phyloP scores from a whole-genome alignment of 352 stramenopile genomes.

The Globisporangium radiosum region DNA sequence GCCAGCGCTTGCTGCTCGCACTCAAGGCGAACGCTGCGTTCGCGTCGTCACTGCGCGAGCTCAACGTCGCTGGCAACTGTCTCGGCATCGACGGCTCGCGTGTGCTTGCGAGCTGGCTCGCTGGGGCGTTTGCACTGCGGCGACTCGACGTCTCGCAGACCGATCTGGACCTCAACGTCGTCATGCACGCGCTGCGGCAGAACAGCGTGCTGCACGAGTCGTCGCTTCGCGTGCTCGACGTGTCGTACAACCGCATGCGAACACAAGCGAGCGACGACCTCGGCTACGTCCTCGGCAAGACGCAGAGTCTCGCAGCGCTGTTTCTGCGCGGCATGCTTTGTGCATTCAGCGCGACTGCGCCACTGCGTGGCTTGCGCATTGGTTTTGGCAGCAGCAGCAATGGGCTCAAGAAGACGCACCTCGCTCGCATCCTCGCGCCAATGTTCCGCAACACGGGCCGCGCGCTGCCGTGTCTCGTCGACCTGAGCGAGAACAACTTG shows the following conservation, averaged over 20 bases:
- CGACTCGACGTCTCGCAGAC: constrained; percentile 58
- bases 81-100: constrained; percentile 39
- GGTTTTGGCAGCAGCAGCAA: constrained; percentile 16
- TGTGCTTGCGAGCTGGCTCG: constrained; percentile 47
- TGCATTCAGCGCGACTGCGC: constrained; percentile 14
- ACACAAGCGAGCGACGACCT: constrained; percentile 41
- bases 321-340: constrained; percentile 57
- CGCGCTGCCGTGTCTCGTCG: constrained; percentile 32
- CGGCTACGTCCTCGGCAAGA: constrained; percentile 56
- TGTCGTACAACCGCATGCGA: constrained; percentile 68
- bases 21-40: constrained; percentile 46
- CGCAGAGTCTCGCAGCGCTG: constrained; percentile 49
- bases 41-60: constrained; percentile 33
- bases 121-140: constrained; percentile 41
- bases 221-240: constrained; percentile 44
- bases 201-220: constrained; percentile 67
- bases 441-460: constrained; percentile 62
- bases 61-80: constrained; percentile 61
- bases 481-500: constrained; percentile 77
- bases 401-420: constrained; percentile 23
- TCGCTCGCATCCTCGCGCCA: constrained; percentile 48
- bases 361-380: constrained; percentile 16
- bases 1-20: constrained; percentile 27
- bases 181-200: constrained; percentile 48
- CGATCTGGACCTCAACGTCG: constrained; percentile 41